A percentile compares a stretch with the other conserved stretches of the same genome.
phyloP scores from a whole-genome alignment of 805 yeast species.

The Metschnikowia orientalis region DNA sequence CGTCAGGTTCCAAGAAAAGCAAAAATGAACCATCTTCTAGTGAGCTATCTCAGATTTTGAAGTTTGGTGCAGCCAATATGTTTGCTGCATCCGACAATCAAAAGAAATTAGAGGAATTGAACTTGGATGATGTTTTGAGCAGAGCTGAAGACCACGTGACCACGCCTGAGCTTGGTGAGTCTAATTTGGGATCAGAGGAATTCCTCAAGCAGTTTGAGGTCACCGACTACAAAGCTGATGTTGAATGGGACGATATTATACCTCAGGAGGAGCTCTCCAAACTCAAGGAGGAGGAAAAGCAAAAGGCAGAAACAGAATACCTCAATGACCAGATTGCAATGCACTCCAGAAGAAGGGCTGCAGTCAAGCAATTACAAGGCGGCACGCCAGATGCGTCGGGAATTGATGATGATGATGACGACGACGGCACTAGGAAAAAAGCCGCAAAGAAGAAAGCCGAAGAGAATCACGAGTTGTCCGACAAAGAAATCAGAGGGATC shows the following conservation, averaged over 20 bases:
- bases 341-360: conserved; percentile 76
- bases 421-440: conserved; percentile 23
- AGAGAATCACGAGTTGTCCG: conserved; percentile 56
- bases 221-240: conserved; percentile 96
- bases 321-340: conserved; percentile 86
- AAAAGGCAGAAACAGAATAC: conserved; percentile 78
- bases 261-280: conserved; percentile 90
- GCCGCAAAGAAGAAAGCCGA: conserved; percentile 31
- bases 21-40: conserved; percentile 74
- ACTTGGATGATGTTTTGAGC: conserved; percentile 89
- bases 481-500: conserved; percentile 79
- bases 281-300: conserved; percentile 87
- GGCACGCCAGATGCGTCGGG: conserved; percentile 33
- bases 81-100: conserved; percentile 93
- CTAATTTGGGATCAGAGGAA: conserved; percentile 98
- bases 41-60: conserved; percentile 87
- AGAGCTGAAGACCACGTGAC: conserved; percentile 98
- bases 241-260: conserved; percentile 98
- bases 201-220: conserved; percentile 96
- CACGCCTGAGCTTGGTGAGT: conserved; percentile 93
- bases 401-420: conserved; percentile 38
- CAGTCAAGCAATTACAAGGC: conserved; percentile 52
- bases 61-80: conserved; percentile 98
- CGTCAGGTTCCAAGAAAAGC: conserved; percentile 44
- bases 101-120: conserved; percentile 89